Evolutionary conservation across 1,284 basidiomycete species (phyloP), one percentile per base, ranked within the genome.

Genomic region (Phlebopus sp.): DNA sequence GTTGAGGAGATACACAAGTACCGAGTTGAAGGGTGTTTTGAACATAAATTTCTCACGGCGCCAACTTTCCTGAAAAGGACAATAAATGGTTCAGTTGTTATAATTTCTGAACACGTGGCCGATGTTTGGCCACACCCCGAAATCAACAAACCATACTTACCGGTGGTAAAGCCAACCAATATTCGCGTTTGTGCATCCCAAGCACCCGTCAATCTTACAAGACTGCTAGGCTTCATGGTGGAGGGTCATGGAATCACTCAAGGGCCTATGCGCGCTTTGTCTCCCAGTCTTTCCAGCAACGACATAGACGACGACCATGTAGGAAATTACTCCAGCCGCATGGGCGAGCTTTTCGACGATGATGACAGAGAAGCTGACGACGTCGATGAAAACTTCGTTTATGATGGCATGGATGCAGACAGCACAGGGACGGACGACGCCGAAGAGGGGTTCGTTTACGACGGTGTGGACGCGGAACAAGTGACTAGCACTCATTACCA

Each of bases 361-460:
- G 75, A 75, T 41, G 62, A 68, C 25, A 69, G 63, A n/a, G 64
- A 63, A 25, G 66, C 69, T n/a, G 68, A 4, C 9, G 27, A 29
- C 27, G 27, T 11, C 9, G 8, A 29, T 77, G 82, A 81, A 42
- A 87, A 90, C 55, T 71, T 90, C 21, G 76, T 90, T 45, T 74
- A 72, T 42, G 79, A 74, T 37, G 75, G 74, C 42, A 62, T 68
- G 27, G 69, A 64, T 14, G 64, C 63, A 23, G 66, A 68, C 8
- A 64, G 62, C 7, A 68, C 69, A n/a, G 68, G 66, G 4, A 4
- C 27, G 7, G 71, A 69, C 2, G 71, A 74, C 15, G 79, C 78
- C 8, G 83, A 82, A 8, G 82, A 79, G 37, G 79, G 70, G 1
- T 92, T 91, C 56, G 55, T 90, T 36, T 92, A 91, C 59, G 73